Evolutionary conservation across 257 asterid genomes (phyloP).

Genomic region (Ilex aquifolium): DNA sequence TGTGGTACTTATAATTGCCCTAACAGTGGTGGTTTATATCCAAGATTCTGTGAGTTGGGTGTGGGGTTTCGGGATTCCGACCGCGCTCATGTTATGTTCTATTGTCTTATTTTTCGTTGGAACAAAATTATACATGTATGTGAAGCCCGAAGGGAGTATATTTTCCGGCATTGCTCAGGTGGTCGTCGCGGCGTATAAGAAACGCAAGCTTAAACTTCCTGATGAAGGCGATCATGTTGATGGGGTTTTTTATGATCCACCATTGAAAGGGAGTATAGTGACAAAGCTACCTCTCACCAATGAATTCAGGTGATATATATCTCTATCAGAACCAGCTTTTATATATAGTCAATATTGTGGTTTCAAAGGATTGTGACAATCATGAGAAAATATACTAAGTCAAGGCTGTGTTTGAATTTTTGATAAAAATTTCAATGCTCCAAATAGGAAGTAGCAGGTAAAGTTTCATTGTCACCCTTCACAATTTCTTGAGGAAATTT

Average conservation of each 20-base stretch:
- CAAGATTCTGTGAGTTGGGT: conserved; percentile 74
- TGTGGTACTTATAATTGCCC: conserved; percentile 44
- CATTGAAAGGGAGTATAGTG: conserved; percentile 14
- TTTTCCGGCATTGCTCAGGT: conserved; percentile 52
- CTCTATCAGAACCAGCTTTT: too few species aligned
- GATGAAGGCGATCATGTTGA: background rate
- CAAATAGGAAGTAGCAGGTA: too few species aligned
- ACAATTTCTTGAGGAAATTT: too few species aligned
- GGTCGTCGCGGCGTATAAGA: conserved; percentile 43
- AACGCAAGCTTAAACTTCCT: conserved; percentile 43
- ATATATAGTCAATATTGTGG: too few species aligned
- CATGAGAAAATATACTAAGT: too few species aligned
- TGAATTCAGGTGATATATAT: conserved; percentile 34
- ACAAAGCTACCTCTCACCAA: conserved; percentile 44
- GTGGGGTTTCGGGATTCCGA: conserved; percentile 55
- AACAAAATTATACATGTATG: conserved; percentile 43
- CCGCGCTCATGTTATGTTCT: conserved; percentile 49
- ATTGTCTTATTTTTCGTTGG: conserved; percentile 54
- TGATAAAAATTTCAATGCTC: too few species aligned
- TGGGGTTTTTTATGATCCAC: conserved; percentile 49
- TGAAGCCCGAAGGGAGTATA: conserved; percentile 67
- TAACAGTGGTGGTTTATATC: conserved; percentile 68
- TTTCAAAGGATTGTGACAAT: too few species aligned
- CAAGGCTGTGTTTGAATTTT: too few species aligned
- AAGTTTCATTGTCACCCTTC: too few species aligned